Evolutionary conservation across 208 protist species (phyloP).

Genomic region (Crithidia sp.): DNA sequence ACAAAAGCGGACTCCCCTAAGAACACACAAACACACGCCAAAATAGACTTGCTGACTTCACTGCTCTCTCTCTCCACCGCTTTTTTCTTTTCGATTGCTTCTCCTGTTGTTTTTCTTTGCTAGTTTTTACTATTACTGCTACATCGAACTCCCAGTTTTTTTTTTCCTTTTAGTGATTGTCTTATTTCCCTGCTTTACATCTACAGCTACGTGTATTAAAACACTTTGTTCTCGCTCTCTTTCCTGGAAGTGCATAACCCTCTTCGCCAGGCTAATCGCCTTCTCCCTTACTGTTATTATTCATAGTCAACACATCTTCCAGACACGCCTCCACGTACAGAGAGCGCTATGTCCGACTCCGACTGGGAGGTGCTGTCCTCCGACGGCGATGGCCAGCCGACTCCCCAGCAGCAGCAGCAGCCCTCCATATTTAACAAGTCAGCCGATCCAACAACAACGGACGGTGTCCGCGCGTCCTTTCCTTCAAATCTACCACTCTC

Average conservation of each 20-base stretch:
- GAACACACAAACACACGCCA: too few species aligned
- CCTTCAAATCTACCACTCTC: background rate
- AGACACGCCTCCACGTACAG: too few species aligned
- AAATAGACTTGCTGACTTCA: too few species aligned
- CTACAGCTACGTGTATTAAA: too few species aligned
- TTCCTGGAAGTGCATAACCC: background rate
- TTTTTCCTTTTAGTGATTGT: conserved; percentile 9
- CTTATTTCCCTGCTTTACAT: conserved; percentile 2
- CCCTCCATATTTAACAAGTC: too few species aligned
- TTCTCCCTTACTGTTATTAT: background rate
- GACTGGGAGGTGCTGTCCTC: conserved; percentile 35
- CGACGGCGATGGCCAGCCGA: conserved; percentile 7
- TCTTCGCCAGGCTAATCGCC: too few species aligned
- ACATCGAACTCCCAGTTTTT: background rate
- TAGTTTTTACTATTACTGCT: background rate
- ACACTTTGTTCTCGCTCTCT: background rate
- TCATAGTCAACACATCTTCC: too few species aligned
- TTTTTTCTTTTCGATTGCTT: too few species aligned
- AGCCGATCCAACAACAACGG: too few species aligned
- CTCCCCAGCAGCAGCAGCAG: background rate
- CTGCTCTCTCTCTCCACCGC: too few species aligned
- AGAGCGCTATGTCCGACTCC: conserved; percentile 28
- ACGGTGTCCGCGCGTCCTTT: too few species aligned
- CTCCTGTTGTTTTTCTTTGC: background rate
- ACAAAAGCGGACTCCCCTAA: too few species aligned